These are phyloP conservation scores for Strobilomyces echinocephalus DNA, from an alignment of 768 basidiomycete species.

Conservation along the genomic window DNA sequence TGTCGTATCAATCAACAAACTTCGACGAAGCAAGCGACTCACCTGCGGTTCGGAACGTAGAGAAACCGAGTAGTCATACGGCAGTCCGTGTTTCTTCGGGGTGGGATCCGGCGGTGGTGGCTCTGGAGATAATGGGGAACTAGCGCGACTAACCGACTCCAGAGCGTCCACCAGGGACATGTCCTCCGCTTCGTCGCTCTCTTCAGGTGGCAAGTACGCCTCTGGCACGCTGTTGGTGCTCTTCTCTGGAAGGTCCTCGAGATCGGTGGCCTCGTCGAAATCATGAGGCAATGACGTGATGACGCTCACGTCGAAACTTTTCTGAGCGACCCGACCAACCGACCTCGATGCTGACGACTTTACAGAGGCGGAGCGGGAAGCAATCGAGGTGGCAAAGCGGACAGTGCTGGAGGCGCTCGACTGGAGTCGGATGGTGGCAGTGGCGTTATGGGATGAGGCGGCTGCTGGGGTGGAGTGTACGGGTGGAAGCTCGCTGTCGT, in stretches of 20 bases:
- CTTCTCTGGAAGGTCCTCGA: constrained; percentile 35
- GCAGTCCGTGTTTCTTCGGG: constrained; percentile 47
- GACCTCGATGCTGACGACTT: constrained; percentile 34
- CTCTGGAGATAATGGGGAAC: constrained; percentile 43
- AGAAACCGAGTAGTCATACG: constrained; percentile 52
- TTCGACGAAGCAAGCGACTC: constrained; percentile 12
- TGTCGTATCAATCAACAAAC: not conserved
- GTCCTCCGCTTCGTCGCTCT: constrained; percentile 39
- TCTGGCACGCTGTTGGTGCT: constrained; percentile 53
- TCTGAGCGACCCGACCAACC: constrained; percentile 30
- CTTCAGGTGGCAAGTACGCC: constrained; percentile 47
- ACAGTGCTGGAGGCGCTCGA: constrained; percentile 46
- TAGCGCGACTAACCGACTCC: constrained; percentile 50
- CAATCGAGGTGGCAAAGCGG: constrained; percentile 51
- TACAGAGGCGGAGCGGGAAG: constrained; percentile 36
- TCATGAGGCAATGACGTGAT: constrained; percentile 50
- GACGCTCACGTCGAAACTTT: constrained; percentile 58
- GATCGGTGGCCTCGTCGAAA: constrained; percentile 33
- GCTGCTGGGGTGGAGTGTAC: constrained; percentile 65
- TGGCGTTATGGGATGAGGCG: constrained; percentile 44
- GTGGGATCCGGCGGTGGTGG: constrained; percentile 34
- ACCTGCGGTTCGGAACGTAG: constrained; percentile 62
- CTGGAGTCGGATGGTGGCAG: constrained; percentile 47
- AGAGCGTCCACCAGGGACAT: constrained; percentile 55
- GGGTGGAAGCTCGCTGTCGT: constrained; percentile 45